Conservation (phyloP, 2,329 filamentous ascomycete genomes). For the Hypoxylon sp. region DNA sequence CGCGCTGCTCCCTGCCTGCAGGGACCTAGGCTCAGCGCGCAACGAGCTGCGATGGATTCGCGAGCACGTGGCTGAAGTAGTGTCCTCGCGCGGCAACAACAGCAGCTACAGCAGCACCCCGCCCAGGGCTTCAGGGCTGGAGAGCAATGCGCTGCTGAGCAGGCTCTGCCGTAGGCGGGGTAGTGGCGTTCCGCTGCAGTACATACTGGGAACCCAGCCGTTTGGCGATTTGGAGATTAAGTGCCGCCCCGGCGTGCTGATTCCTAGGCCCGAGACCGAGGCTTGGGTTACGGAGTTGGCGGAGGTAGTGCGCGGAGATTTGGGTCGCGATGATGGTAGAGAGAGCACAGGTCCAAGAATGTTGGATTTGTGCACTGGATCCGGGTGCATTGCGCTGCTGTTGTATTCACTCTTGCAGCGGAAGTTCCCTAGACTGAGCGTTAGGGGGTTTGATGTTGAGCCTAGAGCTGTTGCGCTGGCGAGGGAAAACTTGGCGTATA, state of each 20-base stretch:
- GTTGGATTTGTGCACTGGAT: slow-evolving; percentile 90
- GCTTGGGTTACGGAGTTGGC: slow-evolving; percentile 73
- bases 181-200: slow-evolving; percentile 84
- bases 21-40: slow-evolving; percentile 72
- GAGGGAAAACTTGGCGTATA: slow-evolving; percentile 71
- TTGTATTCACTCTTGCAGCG: slow-evolving; percentile 73
- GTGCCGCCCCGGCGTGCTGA: slow-evolving; percentile 84
- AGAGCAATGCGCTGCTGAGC: slow-evolving; percentile 48
- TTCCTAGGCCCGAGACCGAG: slow-evolving; percentile 86
- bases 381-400: slow-evolving; percentile 88
- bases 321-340: slow-evolving; percentile 20
- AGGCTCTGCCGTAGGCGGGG: slow-evolving; percentile 65
- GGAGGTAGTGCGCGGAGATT: slow-evolving; percentile 21
- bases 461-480: slow-evolving; percentile 75
- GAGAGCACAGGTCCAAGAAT: slow-evolving; percentile 66
- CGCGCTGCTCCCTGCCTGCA: slow-evolving; percentile 73
- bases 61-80: slow-evolving; percentile 62
- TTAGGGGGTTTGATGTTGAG: slow-evolving; percentile 84
- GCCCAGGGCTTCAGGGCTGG: not conserved
- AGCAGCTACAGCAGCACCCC: not conserved
- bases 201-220: slow-evolving; percentile 88
- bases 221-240: slow-evolving; percentile 87
- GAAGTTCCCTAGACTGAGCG: slow-evolving; percentile 59
- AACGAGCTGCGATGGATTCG: slow-evolving; percentile 82
- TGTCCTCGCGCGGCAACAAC: not conserved